Conservation (phyloP, 768 basidiomycete species). For the Atractiella rhizophila region DNA sequence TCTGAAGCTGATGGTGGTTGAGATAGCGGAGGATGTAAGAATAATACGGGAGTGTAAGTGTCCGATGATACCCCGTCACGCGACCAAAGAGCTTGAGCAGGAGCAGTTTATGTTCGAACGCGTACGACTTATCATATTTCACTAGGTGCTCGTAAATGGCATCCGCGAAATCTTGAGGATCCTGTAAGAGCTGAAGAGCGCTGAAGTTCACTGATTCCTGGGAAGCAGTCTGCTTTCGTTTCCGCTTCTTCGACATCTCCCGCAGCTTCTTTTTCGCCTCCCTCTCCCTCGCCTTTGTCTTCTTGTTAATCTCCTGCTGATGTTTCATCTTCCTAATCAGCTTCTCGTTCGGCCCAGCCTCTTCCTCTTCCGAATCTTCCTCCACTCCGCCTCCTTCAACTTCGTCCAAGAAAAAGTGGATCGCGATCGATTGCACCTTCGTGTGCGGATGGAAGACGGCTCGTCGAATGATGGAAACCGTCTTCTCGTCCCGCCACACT, state of each 20-base stretch:
- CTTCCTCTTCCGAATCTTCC: constrained; percentile 44
- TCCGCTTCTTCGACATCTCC: constrained; percentile 41
- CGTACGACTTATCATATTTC: constrained; percentile 75
- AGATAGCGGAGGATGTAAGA: constrained; percentile 79
- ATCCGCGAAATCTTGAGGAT: constrained; percentile 86
- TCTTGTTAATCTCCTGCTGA: constrained; percentile 77
- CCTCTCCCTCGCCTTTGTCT: constrained; percentile 56
- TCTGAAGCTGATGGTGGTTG: constrained; percentile 65
- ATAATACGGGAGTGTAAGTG: constrained; percentile 81
- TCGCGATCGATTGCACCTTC: constrained; percentile 79
- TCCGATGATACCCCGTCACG: constrained; percentile 75
- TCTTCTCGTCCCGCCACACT: constrained; percentile 72
- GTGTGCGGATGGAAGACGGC: constrained; percentile 80
- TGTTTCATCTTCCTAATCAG: constrained; percentile 56
- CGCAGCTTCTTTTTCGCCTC: constrained; percentile 51
- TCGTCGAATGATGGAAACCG: constrained; percentile 68
- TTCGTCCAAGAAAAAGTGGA: constrained; percentile 78
- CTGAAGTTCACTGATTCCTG: constrained; percentile 51
- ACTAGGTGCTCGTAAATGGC: constrained; percentile 65
- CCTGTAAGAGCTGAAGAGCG: constrained; percentile 70
- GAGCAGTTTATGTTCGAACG: constrained; percentile 86
- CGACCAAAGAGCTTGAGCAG: constrained; percentile 89
- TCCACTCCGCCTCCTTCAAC: constrained; percentile 43
- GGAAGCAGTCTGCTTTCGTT: constrained; percentile 19
- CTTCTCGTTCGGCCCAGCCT: constrained; percentile 37